Evolutionary conservation across 306 rosid genomes (phyloP).

Genomic region (Quillaja saponaria): DNA sequence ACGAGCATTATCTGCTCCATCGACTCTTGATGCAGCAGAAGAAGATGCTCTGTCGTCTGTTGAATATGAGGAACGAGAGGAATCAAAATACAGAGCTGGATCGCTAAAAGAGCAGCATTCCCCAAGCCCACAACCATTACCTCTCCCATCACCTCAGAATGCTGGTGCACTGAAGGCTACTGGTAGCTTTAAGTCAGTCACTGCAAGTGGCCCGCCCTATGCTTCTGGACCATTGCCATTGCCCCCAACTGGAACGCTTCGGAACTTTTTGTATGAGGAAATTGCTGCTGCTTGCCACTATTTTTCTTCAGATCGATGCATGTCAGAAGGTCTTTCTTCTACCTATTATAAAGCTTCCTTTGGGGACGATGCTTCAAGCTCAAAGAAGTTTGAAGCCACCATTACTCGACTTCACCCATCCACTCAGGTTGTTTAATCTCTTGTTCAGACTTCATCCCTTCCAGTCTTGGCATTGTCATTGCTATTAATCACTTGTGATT

Average conservation of each 20-base stretch:
- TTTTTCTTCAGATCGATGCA: slow-evolving; percentile 79
- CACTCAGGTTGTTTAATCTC: slow-evolving; percentile 58
- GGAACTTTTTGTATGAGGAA: slow-evolving; percentile 71
- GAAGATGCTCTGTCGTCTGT: slow-evolving; percentile 62
- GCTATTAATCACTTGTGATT: slow-evolving; percentile 19
- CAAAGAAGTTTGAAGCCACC: slow-evolving; percentile 87
- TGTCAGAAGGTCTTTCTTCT: slow-evolving; percentile 87
- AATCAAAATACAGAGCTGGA: slow-evolving; percentile 54
- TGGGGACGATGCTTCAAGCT: slow-evolving; percentile 77
- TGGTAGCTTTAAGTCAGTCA: slow-evolving; percentile 76
- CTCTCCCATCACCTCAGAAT: slow-evolving; percentile 84
- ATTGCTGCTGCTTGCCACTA: slow-evolving; percentile 77
- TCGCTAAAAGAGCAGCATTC: slow-evolving; percentile 60
- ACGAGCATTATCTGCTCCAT: slow-evolving; percentile 88
- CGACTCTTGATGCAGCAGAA: slow-evolving; percentile 90
- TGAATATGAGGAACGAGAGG: slow-evolving; percentile 82
- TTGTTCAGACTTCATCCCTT: not conserved
- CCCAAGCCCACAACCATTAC: slow-evolving; percentile 87
- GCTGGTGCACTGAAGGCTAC: slow-evolving; percentile 51
- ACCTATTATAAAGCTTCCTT: slow-evolving; percentile 83
- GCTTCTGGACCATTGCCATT: slow-evolving; percentile 88
- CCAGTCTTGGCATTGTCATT: slow-evolving; percentile 13
- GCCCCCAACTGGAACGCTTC: slow-evolving; percentile 69
- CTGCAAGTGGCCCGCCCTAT: slow-evolving; percentile 66
- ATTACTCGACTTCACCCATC: slow-evolving; percentile 87